phyloP scores from a whole-genome alignment of 75 land plant species.

The Selaginella moellendorffii region DNA sequence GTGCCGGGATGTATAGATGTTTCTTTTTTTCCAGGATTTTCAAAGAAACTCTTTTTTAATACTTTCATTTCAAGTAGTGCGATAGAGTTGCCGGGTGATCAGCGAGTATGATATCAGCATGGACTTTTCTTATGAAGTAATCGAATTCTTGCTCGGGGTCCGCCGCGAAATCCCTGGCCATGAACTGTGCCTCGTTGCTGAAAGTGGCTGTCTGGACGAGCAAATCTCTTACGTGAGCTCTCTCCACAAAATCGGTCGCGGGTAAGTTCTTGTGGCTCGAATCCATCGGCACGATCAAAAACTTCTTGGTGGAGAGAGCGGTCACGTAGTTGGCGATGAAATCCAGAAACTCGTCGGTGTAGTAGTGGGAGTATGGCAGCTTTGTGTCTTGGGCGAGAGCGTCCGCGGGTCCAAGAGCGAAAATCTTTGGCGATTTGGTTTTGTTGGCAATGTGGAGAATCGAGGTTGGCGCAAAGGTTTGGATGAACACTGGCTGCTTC shows the following conservation, averaged over 20 bases:
- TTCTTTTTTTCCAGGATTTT: too few relatives aligned
- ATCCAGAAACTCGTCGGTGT: constrained; percentile 57
- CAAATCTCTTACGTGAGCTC: constrained; percentile 37
- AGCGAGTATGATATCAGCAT: constrained; percentile 83
- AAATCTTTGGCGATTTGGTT: constrained; percentile 64
- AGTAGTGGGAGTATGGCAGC: constrained; percentile 73
- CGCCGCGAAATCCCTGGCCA: constrained; percentile 58
- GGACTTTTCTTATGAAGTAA: constrained; percentile 59
- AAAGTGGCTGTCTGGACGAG: constrained; percentile 97
- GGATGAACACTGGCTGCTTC: constrained; percentile 63
- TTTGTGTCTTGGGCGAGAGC: constrained; percentile 82
- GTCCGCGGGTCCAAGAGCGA: constrained; percentile 58
- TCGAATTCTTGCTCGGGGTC: constrained; percentile 78
- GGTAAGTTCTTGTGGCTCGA: constrained; percentile 34
- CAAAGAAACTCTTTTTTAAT: too few relatives aligned
- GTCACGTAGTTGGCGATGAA: constrained; percentile 63
- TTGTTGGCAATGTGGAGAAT: constrained; percentile 51
- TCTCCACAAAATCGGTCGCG: constrained; percentile 73
- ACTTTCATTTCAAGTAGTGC: constrained; percentile 39
- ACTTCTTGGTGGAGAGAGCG: constrained; percentile 91
- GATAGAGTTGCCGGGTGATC: constrained; percentile 77
- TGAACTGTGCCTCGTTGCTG: constrained; percentile 80
- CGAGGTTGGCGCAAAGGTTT: constrained; percentile 92
- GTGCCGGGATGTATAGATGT: too few relatives aligned
- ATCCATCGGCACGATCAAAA: constrained; percentile 54